Percentiles rank a stretch among this genome's conserved stretches.
Evolutionary conservation across 805 yeast species (phyloP).

Genomic region (Starmerella sirachaensis): DNA sequence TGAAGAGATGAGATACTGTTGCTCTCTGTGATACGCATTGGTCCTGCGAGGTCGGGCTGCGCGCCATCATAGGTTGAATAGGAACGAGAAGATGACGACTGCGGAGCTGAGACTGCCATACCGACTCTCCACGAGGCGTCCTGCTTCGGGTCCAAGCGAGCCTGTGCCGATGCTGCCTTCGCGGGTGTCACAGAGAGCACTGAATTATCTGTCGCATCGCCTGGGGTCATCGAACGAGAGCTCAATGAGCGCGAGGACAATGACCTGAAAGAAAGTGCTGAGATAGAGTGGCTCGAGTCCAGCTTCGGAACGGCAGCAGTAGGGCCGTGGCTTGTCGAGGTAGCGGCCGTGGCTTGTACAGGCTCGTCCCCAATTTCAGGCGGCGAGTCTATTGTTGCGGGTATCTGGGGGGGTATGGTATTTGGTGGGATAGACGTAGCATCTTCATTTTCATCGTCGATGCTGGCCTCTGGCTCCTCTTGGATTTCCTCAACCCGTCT

Average conservation of each 20-base stretch:
- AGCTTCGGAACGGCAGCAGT: conserved; percentile 17
- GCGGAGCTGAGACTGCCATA: no score
- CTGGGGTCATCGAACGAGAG: neutral
- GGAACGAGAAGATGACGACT: no score
- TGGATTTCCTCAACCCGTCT: no score
- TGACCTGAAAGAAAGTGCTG: conserved; percentile 20
- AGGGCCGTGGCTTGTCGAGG: neutral
- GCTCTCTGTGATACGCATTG: no score
- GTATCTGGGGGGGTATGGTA: neutral
- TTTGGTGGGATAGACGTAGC: neutral
- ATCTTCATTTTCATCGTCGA: neutral
- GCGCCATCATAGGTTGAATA: no score
- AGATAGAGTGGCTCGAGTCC: conserved; percentile 14
- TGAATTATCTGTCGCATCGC: conserved; percentile 1
- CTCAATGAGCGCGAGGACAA: conserved; percentile 13
- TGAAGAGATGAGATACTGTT: no score
- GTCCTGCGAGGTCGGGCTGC: no score
- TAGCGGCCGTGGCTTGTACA: conserved; percentile 1
- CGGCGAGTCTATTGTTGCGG: neutral
- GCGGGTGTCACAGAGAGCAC: neutral
- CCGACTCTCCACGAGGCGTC: conserved; percentile 2
- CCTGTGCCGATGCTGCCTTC: neutral
- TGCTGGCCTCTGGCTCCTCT: no score
- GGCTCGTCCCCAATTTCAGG: conserved; percentile 6
- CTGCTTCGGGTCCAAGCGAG: conserved; percentile 3